These are phyloP conservation scores for Colletotrichum tofieldiae DNA, from an alignment of 2,329 filamentous ascomycete species.

Conservation along the genomic window DNA sequence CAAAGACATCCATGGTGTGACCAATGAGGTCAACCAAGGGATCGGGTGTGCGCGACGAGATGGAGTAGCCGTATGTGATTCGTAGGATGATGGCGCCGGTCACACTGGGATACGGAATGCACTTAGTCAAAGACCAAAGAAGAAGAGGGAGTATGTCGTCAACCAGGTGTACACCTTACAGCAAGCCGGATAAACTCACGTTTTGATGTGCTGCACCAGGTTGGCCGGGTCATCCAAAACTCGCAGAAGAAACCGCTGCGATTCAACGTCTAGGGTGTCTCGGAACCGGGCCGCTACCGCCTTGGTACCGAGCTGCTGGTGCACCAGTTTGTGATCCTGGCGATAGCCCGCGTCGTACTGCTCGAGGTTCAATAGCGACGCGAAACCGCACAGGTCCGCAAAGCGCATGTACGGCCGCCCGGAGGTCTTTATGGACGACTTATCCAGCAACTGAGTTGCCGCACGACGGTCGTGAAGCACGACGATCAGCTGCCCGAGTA, in stretches of 20 bases:
- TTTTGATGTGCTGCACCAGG: constrained; percentile 59
- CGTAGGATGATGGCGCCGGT: constrained; percentile 24
- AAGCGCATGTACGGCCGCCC: constrained; percentile 52
- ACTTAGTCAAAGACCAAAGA: neutral
- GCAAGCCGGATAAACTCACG: constrained; percentile 48
- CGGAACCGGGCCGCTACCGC: constrained; percentile 55
- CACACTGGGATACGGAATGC: constrained; percentile 36
- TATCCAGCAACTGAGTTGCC: constrained; percentile 56
- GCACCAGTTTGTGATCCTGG: constrained; percentile 61
- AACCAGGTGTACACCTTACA: neutral
- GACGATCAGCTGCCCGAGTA: constrained; percentile 58
- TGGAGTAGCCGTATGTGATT: constrained; percentile 39
- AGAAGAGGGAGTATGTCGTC: no score
- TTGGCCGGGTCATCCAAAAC: constrained; percentile 56
- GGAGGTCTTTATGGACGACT: constrained; percentile 52
- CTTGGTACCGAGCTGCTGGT: constrained; percentile 61
- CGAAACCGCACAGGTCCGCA: constrained; percentile 57
- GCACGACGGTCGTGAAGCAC: constrained; percentile 56
- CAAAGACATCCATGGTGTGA: constrained; percentile 35
- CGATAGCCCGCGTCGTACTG: constrained; percentile 55
- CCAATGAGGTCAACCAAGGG: constrained; percentile 31
- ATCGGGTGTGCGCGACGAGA: constrained; percentile 24
- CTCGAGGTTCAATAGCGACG: constrained; percentile 53
- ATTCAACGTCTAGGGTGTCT: constrained; percentile 59
- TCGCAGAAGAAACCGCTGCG: constrained; percentile 59